These are phyloP conservation scores for Boletus sp. DNA, from an alignment of 1,284 basidiomycete species.

Conservation along the genomic window DNA sequence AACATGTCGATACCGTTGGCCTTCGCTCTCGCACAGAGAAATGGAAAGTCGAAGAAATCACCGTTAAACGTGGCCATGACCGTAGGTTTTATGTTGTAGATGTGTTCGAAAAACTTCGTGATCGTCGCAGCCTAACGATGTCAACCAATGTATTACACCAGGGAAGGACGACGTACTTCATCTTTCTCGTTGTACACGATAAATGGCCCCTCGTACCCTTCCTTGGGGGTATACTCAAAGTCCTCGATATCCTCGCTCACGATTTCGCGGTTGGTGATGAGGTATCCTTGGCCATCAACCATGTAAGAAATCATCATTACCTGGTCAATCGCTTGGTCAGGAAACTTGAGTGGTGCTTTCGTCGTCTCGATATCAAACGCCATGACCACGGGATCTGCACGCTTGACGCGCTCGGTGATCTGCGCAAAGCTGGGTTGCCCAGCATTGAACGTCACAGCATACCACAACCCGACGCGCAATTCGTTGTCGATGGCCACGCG, in stretches of 20 bases:
- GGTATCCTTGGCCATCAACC: constrained; percentile 93
- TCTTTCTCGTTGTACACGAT: constrained; percentile 93
- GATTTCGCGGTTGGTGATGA: constrained; percentile 98
- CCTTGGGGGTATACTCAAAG: constrained; percentile 98
- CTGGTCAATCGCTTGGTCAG: constrained; percentile 92
- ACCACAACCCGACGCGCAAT: constrained; percentile 97
- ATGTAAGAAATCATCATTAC: constrained; percentile 99
- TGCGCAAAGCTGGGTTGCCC: constrained; percentile 76
- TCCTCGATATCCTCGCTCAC: constrained; percentile 97
- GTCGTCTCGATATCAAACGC: constrained; percentile 99
- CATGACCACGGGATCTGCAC: constrained; percentile 99
- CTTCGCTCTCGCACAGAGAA: constrained; percentile 86
- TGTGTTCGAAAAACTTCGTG: constrained; percentile 88
- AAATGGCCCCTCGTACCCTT: constrained; percentile 97
- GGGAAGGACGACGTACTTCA: constrained; percentile 54
- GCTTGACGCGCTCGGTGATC: constrained; percentile 87
- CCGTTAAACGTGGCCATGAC: constrained; percentile 99
- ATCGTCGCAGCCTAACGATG: constrained; percentile 65
- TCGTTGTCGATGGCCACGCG: constrained; percentile 99
- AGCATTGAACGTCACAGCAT: constrained; percentile 79
- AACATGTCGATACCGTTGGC: constrained; percentile 96
- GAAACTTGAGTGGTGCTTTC: constrained; percentile 98
- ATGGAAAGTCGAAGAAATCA: constrained; percentile 99
- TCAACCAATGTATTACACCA: neutral
- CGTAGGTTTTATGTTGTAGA: constrained; percentile 89